Evolutionary conservation across 768 basidiomycete species (phyloP).

Genomic region (Cyathus striatus): DNA sequence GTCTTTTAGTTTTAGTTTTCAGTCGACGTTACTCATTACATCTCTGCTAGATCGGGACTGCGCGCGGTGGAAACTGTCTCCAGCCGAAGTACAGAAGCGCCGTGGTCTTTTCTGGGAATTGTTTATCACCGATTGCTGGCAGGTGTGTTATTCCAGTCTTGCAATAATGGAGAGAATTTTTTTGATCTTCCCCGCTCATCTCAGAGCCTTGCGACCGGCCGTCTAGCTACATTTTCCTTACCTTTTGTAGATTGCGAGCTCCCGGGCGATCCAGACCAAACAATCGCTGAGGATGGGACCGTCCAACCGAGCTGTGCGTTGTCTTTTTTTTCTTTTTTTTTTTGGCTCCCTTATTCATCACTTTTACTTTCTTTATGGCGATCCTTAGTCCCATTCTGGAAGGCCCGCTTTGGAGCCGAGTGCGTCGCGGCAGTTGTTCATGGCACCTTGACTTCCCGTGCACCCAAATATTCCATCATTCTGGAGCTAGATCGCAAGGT

Average conservation of each 20-base stretch:
- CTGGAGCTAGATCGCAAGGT: conserved; percentile 64
- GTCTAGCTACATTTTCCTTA: conserved; percentile 62
- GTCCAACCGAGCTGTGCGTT: conserved; percentile 55
- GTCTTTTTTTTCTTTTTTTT: conserved; percentile 1
- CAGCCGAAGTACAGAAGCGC: conserved; percentile 64
- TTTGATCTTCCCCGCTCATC: background rate
- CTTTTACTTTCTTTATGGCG: background rate
- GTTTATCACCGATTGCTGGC: conserved; percentile 72
- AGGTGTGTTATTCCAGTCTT: conserved; percentile 32
- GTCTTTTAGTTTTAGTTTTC: conserved; percentile 3
- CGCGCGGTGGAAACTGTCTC: conserved; percentile 60
- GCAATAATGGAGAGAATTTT: background rate
- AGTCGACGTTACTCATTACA: conserved; percentile 1
- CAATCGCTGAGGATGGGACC: conserved; percentile 53
- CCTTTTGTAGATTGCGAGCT: conserved; percentile 72
- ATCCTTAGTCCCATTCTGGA: conserved; percentile 68
- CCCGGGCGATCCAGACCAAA: conserved; percentile 55
- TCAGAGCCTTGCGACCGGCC: conserved; percentile 66
- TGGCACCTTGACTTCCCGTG: conserved; percentile 60
- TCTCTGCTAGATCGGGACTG: conserved; percentile 56
- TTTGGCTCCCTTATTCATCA: background rate
- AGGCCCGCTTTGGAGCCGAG: conserved; percentile 61
- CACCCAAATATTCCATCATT: conserved; percentile 57
- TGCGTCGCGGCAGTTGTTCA: conserved; percentile 67
- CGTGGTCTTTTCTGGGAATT: conserved; percentile 71